Conservation (phyloP, 331 rosid genomes). For the Phaseolus coccineus region DNA sequence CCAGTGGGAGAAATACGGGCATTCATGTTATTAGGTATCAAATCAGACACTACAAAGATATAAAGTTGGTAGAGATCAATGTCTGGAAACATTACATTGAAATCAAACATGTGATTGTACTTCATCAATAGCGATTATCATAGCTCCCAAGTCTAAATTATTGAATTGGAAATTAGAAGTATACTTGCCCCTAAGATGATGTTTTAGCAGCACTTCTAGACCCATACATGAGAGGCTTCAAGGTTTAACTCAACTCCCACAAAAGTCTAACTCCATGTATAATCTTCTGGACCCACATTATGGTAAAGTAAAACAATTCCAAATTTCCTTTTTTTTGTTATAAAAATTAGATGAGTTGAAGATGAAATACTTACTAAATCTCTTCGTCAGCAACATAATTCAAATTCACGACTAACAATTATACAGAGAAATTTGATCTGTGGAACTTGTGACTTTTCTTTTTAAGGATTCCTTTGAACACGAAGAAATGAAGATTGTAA, state of each 20-base stretch:
- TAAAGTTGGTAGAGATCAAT: slow-evolving; percentile 10
- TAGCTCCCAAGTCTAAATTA: slow-evolving; percentile 15
- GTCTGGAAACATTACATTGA: not conserved
- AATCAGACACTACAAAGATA: not conserved
- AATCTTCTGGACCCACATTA: not conserved
- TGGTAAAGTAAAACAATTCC: not conserved
- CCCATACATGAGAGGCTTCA: slow-evolving; percentile 9
- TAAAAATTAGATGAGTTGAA: too few species aligned
- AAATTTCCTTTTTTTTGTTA: not conserved
- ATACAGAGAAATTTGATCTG: too few species aligned
- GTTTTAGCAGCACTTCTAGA: slow-evolving; percentile 5
- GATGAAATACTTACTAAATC: too few species aligned
- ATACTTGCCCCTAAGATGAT: slow-evolving; percentile 27
- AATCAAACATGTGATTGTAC: not conserved
- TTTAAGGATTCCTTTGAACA: too few species aligned
- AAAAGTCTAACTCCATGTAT: not conserved
- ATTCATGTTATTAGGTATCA: not conserved
- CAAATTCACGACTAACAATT: too few species aligned
- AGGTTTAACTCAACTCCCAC: not conserved
- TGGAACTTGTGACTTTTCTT: too few species aligned
- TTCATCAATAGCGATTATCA: not conserved
- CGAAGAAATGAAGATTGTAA: too few species aligned
- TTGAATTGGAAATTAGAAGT: slow-evolving; percentile 4
- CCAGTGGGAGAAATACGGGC: not conserved
- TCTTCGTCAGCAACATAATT: too few species aligned